Base-by-base conservation (phyloP, 192 early-diverging fungal species). In the Podila minutissima region DNA sequence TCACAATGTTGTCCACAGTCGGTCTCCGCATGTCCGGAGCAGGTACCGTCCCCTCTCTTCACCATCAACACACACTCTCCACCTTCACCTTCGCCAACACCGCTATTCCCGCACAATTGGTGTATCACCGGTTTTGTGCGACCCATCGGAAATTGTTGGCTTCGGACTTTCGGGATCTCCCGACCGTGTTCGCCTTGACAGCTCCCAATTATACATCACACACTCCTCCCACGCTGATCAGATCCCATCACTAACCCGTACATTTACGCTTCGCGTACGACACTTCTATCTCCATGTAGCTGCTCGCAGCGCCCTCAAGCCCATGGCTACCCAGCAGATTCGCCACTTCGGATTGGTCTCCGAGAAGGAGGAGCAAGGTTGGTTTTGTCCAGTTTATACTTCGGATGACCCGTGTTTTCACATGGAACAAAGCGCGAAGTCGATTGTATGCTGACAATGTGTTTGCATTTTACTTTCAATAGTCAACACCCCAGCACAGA, bases 21-120 rank as follows among this genome's bases (percentile, higher is more conserved):
- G 77, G 77, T 50, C 66, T 81, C 61, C 77, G 77, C 77, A 81
- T 81, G 77, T 73, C 77, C 26, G 71, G 77, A 49, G 71, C 77
- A 81, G 77, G 77, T 81, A 79, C 31, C 10, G 62, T 2, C 17
- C 26, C 10, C 26, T 0, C 29, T 26, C 22, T 46, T 53, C 69
- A 8, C 17, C 22, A 20, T 20, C 67, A 37, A 2, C 15, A 2
- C n/a, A 41, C 51, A 59, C 33, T 28, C 6, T 46, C 20, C 26
- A 26, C 24, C n/a, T n/a, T 19, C 24, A 24, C 24, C 24, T 9
- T 55, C 53, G 19, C 51, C 17, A n/a, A 32, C n/a, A 17, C 20
- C 6, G 17, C 0, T 22, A 57, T 41, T 33, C 22, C 32, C 31
- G 5, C 33, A 5, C 17, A 33, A 38, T 22, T 13, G 41, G 17